phyloP scores from a whole-genome alignment of 106 monocot species.

The Vanilla planifolia region DNA sequence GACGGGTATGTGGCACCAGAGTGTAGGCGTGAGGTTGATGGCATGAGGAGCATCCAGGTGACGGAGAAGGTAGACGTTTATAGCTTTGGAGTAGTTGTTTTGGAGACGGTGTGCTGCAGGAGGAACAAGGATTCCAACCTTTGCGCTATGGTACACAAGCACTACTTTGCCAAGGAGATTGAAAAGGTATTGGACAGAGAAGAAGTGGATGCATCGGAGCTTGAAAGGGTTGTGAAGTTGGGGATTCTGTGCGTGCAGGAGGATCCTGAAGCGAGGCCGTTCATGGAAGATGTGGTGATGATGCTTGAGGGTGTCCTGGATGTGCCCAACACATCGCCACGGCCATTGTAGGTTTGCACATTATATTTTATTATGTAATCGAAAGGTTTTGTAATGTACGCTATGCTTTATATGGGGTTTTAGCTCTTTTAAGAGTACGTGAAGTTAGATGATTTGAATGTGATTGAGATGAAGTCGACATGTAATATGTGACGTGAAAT shows the following conservation, averaged over 20 bases:
- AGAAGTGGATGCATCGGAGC: conserved; percentile 2
- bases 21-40: conserved; percentile 11
- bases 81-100: conserved; percentile 37
- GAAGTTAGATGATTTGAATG: too few relatives aligned
- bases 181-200: not conserved
- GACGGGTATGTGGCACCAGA: conserved; percentile 36
- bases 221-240: conserved; percentile 18
- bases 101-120: conserved; percentile 33
- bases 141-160: conserved; percentile 3
- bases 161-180: not conserved
- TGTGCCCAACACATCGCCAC: not conserved
- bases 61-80: conserved; percentile 41
- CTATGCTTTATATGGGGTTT: not conserved
- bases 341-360: not conserved
- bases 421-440: too few relatives aligned
- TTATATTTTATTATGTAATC: too few relatives aligned
- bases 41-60: not conserved
- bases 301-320: conserved; percentile 14
- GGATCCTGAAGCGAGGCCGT: conserved; percentile 7
- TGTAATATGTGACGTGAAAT: too few relatives aligned
- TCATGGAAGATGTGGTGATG: conserved; percentile 17
- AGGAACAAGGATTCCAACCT: conserved; percentile 13
- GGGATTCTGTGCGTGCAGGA: conserved; percentile 18
- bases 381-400: too few relatives aligned
- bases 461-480: too few relatives aligned